A percentile compares a stretch with the other conserved stretches of the same genome.
Conservation (phyloP, 169 alveolate species). For the Cryptosporidium andersoni region DNA sequence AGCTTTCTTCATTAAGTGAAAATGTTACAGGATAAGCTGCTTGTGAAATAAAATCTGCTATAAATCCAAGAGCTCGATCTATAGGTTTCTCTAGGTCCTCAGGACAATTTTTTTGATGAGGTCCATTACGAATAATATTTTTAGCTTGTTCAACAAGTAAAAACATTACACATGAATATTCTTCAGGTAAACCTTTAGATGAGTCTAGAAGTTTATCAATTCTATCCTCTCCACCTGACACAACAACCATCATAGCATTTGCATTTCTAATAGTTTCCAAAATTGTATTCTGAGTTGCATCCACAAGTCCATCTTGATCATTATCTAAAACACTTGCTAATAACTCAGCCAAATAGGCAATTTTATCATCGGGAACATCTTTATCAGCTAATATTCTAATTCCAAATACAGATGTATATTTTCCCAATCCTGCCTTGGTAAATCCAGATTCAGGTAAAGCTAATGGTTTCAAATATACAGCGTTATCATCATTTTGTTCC, state of each 20-base stretch:
- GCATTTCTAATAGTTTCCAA: conserved; percentile 54
- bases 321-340: conserved; percentile 67
- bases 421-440: conserved; percentile 64
- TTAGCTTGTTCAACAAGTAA: conserved; percentile 67
- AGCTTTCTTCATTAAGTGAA: conserved; percentile 66
- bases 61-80: conserved; percentile 62
- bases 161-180: conserved; percentile 68
- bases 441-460: conserved; percentile 56
- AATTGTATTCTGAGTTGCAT: conserved; percentile 67
- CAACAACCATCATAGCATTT: conserved; percentile 62
- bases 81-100: conserved; percentile 34
- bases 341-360: conserved; percentile 52
- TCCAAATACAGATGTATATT: conserved; percentile 61
- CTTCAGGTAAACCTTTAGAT: conserved; percentile 49
- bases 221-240: conserved; percentile 54
- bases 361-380: conserved; percentile 51
- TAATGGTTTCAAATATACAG: conserved; percentile 57
- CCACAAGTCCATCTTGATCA: conserved; percentile 68
- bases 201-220: conserved; percentile 59
- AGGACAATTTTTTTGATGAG: conserved; percentile 70
- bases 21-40: conserved; percentile 70
- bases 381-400: conserved; percentile 34
- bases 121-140: conserved; percentile 62
- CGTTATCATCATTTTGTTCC: conserved; percentile 38
- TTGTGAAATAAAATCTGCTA: conserved; percentile 64